phyloP scores from a whole-genome alignment of 768 basidiomycete species.

The Lepiota subincarnata region DNA sequence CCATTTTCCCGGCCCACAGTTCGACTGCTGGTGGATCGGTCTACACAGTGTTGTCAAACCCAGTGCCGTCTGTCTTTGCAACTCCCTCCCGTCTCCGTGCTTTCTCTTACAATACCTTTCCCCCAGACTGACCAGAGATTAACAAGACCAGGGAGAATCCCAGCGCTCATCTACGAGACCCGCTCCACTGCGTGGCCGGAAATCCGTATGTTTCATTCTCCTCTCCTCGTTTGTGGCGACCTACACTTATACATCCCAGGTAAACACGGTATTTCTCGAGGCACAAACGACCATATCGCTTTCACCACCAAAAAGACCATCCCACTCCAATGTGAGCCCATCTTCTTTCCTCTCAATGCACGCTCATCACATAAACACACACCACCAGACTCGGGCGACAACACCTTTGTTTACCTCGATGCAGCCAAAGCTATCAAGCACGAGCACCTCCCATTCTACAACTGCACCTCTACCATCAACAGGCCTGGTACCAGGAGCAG shows the following conservation, averaged over 20 bases:
- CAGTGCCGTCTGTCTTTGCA: neutral
- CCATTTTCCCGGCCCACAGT: neutral
- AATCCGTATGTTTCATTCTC: neutral
- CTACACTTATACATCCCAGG: neutral
- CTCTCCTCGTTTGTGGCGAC: too few species aligned
- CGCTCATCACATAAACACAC: too few species aligned
- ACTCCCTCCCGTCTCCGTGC: neutral
- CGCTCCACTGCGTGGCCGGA: neutral
- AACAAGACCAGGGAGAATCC: neutral
- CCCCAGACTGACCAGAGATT: neutral
- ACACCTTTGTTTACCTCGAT: conserved; percentile 1
- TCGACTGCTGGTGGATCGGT: conserved; percentile 10
- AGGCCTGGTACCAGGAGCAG: neutral
- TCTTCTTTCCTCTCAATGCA: neutral
- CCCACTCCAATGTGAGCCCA: conserved; percentile 1
- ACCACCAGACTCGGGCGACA: conserved; percentile 1
- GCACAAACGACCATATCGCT: neutral
- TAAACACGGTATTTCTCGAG: neutral
- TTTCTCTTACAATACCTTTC: neutral
- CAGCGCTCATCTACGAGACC: neutral
- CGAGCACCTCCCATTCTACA: neutral
- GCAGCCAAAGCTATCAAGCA: neutral
- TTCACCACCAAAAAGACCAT: neutral
- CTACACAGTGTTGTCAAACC: neutral
- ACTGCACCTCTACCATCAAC: neutral